A percentile compares a stretch with the other conserved stretches of the same genome.
phyloP scores from a whole-genome alignment of 108 stramenopile species.

The Stephanodiscus minutulus region DNA sequence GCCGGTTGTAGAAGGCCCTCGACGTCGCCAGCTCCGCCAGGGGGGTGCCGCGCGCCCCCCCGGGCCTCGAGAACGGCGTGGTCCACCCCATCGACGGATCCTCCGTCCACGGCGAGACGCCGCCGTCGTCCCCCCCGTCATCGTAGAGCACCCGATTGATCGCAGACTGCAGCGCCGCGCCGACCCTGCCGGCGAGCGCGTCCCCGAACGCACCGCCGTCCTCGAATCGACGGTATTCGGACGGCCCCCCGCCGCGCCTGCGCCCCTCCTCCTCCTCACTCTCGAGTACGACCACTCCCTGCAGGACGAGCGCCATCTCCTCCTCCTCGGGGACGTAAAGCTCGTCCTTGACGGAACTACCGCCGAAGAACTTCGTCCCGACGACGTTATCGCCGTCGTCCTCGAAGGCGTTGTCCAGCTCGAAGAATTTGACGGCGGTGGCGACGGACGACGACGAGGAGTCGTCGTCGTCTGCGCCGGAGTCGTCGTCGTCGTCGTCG shows the following conservation, averaged over 20 bases:
- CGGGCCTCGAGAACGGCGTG: slow-evolving; percentile 51
- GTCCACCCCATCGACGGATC: slow-evolving; percentile 54
- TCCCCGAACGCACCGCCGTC: slow-evolving; percentile 53
- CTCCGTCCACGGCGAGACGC: slow-evolving; percentile 20
- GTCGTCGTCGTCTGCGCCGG: slow-evolving; percentile 5
- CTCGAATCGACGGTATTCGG: slow-evolving; percentile 52
- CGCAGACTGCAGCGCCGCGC: slow-evolving; percentile 56
- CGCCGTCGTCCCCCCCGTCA: slow-evolving; percentile 6
- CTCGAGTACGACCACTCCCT: slow-evolving; percentile 32
- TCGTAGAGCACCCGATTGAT: slow-evolving; percentile 62
- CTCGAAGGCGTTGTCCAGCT: slow-evolving; percentile 40
- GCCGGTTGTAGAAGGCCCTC: slow-evolving; percentile 59
- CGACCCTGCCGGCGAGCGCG: slow-evolving; percentile 42
- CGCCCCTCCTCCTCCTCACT: not conserved
- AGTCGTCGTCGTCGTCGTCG: slow-evolving; percentile 10
- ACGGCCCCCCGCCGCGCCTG: not conserved
- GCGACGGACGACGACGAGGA: slow-evolving; percentile 1
- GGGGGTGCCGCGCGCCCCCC: slow-evolving; percentile 32
- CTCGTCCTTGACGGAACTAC: slow-evolving; percentile 77
- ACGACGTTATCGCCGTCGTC: slow-evolving; percentile 47
- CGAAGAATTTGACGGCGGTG: slow-evolving; percentile 26
- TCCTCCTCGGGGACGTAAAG: slow-evolving; percentile 72
- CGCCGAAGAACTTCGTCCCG: slow-evolving; percentile 62
- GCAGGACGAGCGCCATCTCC: slow-evolving; percentile 45
- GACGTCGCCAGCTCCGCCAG: slow-evolving; percentile 59